Base-by-base conservation (phyloP, 306 rosid genomes). In the Trichosanthes cucumerina region DNA sequence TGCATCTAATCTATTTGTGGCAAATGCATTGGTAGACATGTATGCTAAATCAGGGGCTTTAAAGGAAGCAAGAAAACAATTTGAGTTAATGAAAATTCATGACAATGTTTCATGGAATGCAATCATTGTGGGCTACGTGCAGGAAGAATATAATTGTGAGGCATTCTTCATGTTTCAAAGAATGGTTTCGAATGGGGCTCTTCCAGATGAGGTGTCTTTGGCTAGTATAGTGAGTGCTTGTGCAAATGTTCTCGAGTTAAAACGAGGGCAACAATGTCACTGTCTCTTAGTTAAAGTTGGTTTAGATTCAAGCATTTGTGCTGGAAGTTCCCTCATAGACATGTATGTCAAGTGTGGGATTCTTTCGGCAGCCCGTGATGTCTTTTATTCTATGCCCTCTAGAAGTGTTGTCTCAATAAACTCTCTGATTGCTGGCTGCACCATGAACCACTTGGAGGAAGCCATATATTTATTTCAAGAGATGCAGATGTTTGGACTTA, bases 81-180 rank as follows among this genome's bases (percentile, higher is more conserved):
- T 68, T 41, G 75, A 68, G 75, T 68, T 41, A 9, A 68, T 68
- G 75, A n/a, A n/a, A 12, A 21, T 68, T 21, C 75, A 41, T 41
- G 75, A 68, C 52, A 68, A 68, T 21, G 75, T 68, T 39, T 68
- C 75, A 68, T 68, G 75, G 75, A 68, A 68, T 68, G 75, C 75
- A 39, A 68, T 68, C 21, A 68, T 68, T 68, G 53, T 68, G 33
- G 75, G 75, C 33, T 68, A 68, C 39, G 75, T 68, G 10, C 53
- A 68, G 34, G 75, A 68, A 68, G 75, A 41, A 34, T 41, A 41
- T 39, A 21, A 68, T 5, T 53, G 21, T n/a, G 75, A 68, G 52
- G 75, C 75, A 0, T 68, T 68, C 21, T 21, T 41, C 53, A 68
- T 68, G 75, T 68, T 68, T 68, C 75, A 34, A 21, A 68, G 75